Base-by-base conservation (phyloP, 768 basidiomycete species). In the Lactifluus hygrophoroides region DNA sequence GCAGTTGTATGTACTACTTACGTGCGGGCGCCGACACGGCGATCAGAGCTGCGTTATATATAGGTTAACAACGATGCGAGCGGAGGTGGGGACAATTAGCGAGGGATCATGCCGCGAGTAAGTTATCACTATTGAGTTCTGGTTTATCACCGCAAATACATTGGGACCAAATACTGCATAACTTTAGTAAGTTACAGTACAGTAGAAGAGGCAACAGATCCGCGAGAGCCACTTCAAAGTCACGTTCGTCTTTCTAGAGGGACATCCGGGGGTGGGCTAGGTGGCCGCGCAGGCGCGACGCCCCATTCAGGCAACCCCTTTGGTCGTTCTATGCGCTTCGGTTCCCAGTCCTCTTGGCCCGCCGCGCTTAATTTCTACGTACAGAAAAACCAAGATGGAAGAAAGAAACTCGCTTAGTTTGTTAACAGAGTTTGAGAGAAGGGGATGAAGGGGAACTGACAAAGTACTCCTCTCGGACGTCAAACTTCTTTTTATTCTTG, bases 291-390 rank as follows among this genome's bases (percentile, higher is more conserved):
- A 3, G 90, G 89, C 19, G 88, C 81, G 23, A 90, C 84, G 55
- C 94, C 94, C 94, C 92, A 95, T 69, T 95, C 93, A 1, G 91
- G 90, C n/a, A 91, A 72, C 17, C 94, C 94, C 38, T 83, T 82
- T 3, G 94, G 90, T 42, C 94, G 77, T 30, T 78, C 77, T 34
- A 96, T 90, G 38, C 94, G 77, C 66, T 88, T 88, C 46, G 85
- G 85, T 64, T 98, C 94, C 87, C 90, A 95, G 3, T 90, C 82
- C 57, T 86, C 81, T 51, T 84, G 79, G 3, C 77, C 73, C 30
- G 74, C 72, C 5, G 83, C 78, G 66, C 78, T 85, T 64, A 91
- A 71, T 64, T 85, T 84, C 90, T 88, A 67, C 21, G 37, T 38
- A 57, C 25, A 47, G 3, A 8, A n/a, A 52, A 14, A 19, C 58